Conservation (phyloP, 495 filamentous ascomycete genomes). For the Podospora anserina region DNA sequence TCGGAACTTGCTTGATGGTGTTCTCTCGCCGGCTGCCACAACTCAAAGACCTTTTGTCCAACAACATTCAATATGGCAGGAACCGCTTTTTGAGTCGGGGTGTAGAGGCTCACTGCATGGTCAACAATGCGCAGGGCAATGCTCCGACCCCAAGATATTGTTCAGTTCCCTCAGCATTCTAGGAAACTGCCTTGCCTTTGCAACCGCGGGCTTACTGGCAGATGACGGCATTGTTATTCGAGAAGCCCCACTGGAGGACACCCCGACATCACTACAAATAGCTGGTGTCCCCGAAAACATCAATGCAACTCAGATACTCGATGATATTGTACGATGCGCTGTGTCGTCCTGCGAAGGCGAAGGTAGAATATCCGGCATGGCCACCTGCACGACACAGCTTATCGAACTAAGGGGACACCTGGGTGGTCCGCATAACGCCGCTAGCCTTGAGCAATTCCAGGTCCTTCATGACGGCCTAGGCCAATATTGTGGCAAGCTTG, state of each 20-base stretch:
- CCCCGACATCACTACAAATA: background rate
- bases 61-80: background rate
- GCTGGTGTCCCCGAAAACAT: background rate
- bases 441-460: background rate
- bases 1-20: background rate
- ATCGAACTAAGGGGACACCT: background rate
- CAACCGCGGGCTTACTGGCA: background rate
- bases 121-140: background rate
- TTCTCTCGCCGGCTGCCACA: background rate
- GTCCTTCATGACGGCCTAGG: background rate
- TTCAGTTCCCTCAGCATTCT: conserved; percentile 2
- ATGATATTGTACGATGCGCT: conserved; percentile 1
- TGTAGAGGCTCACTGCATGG: background rate
- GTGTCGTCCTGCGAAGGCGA: conserved; percentile 3
- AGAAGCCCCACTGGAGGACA: background rate
- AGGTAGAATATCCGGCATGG: background rate
- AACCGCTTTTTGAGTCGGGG: background rate
- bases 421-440: background rate
- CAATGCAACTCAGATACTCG: conserved; percentile 4
- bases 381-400: background rate
- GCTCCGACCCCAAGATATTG: background rate
- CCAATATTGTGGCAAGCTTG: conserved; percentile 1
- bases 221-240: background rate
- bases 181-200: background rate
- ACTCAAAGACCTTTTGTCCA: background rate